A percentile compares a stretch with the other conserved stretches of the same genome.
Evolutionary conservation across 2,329 filamentous ascomycete species (phyloP).

Genomic region (Alternaria sp.): DNA sequence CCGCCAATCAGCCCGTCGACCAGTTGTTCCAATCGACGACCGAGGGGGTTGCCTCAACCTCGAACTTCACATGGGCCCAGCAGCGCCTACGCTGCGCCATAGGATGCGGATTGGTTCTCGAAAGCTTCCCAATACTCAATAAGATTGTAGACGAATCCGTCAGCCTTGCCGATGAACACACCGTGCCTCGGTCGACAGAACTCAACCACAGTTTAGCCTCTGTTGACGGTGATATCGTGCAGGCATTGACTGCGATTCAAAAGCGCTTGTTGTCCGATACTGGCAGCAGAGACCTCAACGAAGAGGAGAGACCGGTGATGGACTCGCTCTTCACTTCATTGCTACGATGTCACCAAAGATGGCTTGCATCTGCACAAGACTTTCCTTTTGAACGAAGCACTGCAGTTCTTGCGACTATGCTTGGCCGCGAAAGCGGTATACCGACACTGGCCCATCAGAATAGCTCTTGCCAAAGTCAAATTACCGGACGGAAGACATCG

Average conservation of each 20-base stretch:
- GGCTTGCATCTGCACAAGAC: constrained; percentile 10
- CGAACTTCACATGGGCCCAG: constrained; percentile 1
- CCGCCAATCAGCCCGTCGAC: not conserved
- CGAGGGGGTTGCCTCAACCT: not conserved
- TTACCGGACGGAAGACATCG: not conserved
- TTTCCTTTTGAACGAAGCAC: constrained; percentile 26
- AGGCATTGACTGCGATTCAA: constrained; percentile 47
- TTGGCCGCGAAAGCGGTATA: not conserved
- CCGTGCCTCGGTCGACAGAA: not conserved
- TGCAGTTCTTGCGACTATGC: constrained; percentile 4
- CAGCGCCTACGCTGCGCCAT: constrained; percentile 1
- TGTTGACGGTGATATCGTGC: constrained; percentile 49
- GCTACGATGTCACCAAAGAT: not conserved
- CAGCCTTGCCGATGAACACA: not conserved
- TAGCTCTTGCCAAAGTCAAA: not conserved
- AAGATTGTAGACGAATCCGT: not conserved
- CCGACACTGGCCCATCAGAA: not conserved
- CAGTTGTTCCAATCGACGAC: not conserved
- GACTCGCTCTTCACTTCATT: not conserved
- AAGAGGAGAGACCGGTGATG: not conserved
- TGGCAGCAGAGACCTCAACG: not conserved
- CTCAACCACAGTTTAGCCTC: constrained; percentile 30
- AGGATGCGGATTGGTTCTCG: constrained; percentile 1
- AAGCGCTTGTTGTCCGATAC: constrained; percentile 21
- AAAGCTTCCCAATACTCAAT: constrained; percentile 1